phyloP scores from a whole-genome alignment of 192 early-diverging fungal species.

The Coemansia sp. region DNA sequence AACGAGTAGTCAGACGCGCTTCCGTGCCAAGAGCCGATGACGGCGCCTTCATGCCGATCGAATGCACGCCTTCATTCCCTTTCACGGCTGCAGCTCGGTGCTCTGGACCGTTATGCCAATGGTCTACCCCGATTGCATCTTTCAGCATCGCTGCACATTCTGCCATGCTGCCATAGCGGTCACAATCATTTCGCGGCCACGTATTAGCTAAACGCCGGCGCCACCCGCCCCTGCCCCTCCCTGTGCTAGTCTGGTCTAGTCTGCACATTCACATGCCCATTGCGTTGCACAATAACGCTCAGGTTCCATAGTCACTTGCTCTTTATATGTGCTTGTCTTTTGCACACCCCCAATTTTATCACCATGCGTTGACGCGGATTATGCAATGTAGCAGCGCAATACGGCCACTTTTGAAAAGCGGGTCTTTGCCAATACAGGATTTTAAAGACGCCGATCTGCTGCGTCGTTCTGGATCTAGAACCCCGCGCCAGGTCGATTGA shows the following conservation, averaged over 20 bases:
- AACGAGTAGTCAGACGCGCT: background rate
- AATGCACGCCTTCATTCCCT: constrained; percentile 1
- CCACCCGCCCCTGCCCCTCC: constrained; percentile 3
- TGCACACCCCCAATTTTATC: background rate
- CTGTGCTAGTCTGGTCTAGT: background rate
- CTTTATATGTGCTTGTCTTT: background rate
- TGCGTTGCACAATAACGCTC: constrained; percentile 11
- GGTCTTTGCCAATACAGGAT: background rate
- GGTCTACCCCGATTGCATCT: constrained; percentile 2
- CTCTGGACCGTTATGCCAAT: constrained; percentile 1
- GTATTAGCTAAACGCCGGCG: constrained; percentile 1
- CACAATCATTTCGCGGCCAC: background rate
- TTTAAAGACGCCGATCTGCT: background rate
- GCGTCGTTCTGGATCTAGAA: background rate
- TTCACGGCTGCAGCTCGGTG: background rate
- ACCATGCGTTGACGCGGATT: background rate
- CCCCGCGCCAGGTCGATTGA: background rate
- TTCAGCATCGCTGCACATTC: background rate
- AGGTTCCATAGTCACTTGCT: constrained; percentile 1
- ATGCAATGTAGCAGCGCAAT: background rate
- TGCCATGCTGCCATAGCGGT: background rate
- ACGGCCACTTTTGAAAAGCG: background rate
- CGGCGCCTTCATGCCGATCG: constrained; percentile 3
- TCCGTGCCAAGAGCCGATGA: constrained; percentile 8
- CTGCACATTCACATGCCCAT: background rate